phyloP scores from a whole-genome alignment of 2,329 filamentous ascomycete genomes.

The Sclerotiophoma versabilis region DNA sequence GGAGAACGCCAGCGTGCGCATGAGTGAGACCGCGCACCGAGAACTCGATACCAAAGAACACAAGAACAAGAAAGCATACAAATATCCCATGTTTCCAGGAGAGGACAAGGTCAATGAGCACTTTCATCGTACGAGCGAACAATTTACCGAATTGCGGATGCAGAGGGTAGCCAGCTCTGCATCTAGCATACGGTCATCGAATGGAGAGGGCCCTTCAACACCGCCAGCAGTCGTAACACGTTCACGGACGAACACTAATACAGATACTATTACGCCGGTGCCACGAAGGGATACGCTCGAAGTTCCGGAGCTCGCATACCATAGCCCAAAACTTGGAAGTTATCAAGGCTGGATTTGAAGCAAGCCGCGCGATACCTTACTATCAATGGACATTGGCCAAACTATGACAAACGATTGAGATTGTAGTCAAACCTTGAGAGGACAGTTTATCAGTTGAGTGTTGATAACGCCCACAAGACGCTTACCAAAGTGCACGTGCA shows the following conservation, averaged over 20 bases:
- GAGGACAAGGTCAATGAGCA: slow-evolving; percentile 57
- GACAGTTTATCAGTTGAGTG: too few relatives aligned
- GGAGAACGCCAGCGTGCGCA: slow-evolving; percentile 52
- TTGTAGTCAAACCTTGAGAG: too few relatives aligned
- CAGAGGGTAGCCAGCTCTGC: slow-evolving; percentile 51
- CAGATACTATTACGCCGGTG: slow-evolving; percentile 6
- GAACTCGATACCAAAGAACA: slow-evolving; percentile 58
- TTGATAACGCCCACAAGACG: too few relatives aligned
- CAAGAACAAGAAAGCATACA: slow-evolving; percentile 54
- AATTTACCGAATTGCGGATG: slow-evolving; percentile 47
- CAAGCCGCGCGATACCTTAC: too few relatives aligned
- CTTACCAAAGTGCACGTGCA: not conserved
- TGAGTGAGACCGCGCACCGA: slow-evolving; percentile 59
- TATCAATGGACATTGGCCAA: too few relatives aligned
- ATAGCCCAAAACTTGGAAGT: slow-evolving; percentile 8
- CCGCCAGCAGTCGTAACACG: slow-evolving; percentile 15
- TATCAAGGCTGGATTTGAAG: not conserved
- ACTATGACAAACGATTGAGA: too few relatives aligned
- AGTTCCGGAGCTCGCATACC: slow-evolving; percentile 23
- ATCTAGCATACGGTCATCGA: slow-evolving; percentile 41
- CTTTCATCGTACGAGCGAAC: slow-evolving; percentile 49
- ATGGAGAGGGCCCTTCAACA: slow-evolving; percentile 27
- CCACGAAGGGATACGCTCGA: slow-evolving; percentile 32
- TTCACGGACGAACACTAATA: slow-evolving; percentile 20
- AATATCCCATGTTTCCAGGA: slow-evolving; percentile 65